Evolutionary conservation across 2,329 filamentous ascomycete genomes (phyloP), one percentile per base, ranked within the genome.

Genomic region (Exophiala phaeomuriformis): DNA sequence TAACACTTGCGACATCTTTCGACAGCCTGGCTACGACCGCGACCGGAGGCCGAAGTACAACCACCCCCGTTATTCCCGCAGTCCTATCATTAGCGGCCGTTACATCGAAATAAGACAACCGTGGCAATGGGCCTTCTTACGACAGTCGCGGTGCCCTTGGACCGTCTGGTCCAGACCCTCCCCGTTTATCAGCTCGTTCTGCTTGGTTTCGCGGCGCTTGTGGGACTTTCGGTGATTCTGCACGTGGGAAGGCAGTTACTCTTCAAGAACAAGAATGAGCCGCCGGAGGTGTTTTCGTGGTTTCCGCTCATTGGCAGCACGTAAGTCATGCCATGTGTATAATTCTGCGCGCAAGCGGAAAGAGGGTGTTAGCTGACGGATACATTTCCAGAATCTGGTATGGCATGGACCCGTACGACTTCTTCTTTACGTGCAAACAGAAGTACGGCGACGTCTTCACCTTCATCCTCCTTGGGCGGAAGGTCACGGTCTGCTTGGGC

Each of bases 391-490:
- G 56, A 4, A 64, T 76, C 40, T 62, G 58, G 30, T 76, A 75
- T 62, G 72, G 73, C 51, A 72, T 70, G 51, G 70, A 74, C 48
- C 91, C 91, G 10, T 90, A 88, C 66, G 77, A 76, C 48, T 97
- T 96, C 79, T 95, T 96, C 75, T 77, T 78, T 55, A 70, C 65
- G 61, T 81, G 84, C 73, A 79, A 83, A 64, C 76, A 81, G 62
- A 93, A 94, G 85, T 86, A 91, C 68, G 90, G 90, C 67, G 87
- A 95, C 70, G 82, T 91, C 66, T 95, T 93, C 69, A 95, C 90
- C 31, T 95, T 95, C 66, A 75, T 95, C 58, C 79, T 95, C 42
- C 81, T 95, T 47, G 90, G 90, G 64, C 87, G 85, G 74, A 91
- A 88, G 73, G 93, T 86, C 47, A 95, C 90, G 2, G 89, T 94